Base-by-base conservation (phyloP, 495 filamentous ascomycete genomes). In the Aspergillus homomorphus region DNA sequence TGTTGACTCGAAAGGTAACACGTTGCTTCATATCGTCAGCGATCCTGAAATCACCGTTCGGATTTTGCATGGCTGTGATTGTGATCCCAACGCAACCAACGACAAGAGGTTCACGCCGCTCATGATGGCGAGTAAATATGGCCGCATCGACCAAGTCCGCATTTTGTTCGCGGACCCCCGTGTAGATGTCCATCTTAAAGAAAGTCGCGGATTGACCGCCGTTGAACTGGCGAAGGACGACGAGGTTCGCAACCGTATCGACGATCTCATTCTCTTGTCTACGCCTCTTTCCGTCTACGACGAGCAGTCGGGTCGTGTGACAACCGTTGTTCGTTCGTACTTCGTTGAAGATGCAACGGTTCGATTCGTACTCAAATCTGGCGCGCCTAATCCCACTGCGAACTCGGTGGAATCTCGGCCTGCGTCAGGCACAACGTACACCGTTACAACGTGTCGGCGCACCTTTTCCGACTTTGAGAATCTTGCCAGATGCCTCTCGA, bases 71-170 rank as follows among this genome's bases (percentile, higher is more conserved):
- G 82, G 87, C 44, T 94, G 92, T 69, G 95, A 99, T 63, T 86
- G 90, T 18, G 91, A 98, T 68, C 89, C 92, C 38, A 99, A 99
- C 72, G 94, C 94, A 0, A 88, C 87, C 0, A 99, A 99, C 65
- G 95, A 98, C 66, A 96, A 91, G 77, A 87, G 81, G 49, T 98
- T 98, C 65, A 99, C 95, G 0, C 85, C 95, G 1, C 76, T 99
- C 52, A 99, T 99, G 95, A 89, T 98, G 56, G 93, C 92, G n/a
- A 96, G 92, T 78, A 99, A 99, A 73, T 99, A 96, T 65, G 94
- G 93, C 22, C 84, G 95, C 46, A 88, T 96, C 18, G 94, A 97
- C 60, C 88, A 92, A 80, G 93, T 99, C 7, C 83, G 92, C 56
- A 86, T 86, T 16, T 78, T 99, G 14, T 97, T 96, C 67, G 81